Percentiles rank a stretch among this genome's conserved stretches.
These are phyloP conservation scores for Barnettozyma wickerhamii DNA, from an alignment of 805 yeast species.

Conservation along the genomic window DNA sequence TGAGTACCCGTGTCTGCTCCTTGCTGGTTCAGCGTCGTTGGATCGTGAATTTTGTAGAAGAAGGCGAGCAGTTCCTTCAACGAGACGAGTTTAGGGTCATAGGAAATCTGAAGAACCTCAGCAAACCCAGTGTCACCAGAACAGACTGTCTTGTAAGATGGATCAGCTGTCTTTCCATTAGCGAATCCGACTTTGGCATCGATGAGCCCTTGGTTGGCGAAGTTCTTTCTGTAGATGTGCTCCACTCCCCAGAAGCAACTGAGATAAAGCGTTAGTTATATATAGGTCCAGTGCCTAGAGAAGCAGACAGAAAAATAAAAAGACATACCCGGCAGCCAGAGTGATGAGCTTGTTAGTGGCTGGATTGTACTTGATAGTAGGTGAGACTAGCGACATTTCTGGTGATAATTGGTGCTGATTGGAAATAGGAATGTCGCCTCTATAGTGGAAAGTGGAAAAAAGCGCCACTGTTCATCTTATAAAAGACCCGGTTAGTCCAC, in stretches of 20 bases:
- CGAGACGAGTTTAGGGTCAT: conserved; percentile 61
- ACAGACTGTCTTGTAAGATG: conserved; percentile 72
- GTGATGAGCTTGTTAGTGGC: conserved; percentile 51
- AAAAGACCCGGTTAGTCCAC: not conserved
- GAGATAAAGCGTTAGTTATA: conserved; percentile 19
- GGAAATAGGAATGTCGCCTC: no score
- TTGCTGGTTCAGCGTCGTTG: conserved; percentile 77
- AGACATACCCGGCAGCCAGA: conserved; percentile 50
- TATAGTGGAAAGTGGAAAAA: not conserved
- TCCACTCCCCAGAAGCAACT: conserved; percentile 88
- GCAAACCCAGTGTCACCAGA: conserved; percentile 70
- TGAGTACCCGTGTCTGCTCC: conserved; percentile 91
- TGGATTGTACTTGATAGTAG: conserved; percentile 37
- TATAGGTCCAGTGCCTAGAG: conserved; percentile 15
- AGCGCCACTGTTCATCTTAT: not conserved
- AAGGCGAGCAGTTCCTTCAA: conserved; percentile 67
- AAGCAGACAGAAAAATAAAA: conserved; percentile 31
- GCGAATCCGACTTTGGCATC: conserved; percentile 89
- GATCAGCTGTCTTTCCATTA: conserved; percentile 57
- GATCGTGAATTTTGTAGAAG: conserved; percentile 92
- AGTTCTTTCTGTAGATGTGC: conserved; percentile 70
- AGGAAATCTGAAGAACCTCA: conserved; percentile 80
- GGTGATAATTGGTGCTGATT: no score
- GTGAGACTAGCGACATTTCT: conserved; percentile 29
- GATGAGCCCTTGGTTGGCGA: conserved; percentile 56